Conservation (phyloP, 2,329 filamentous ascomycete genomes). For the Thielaviopsis euricoi region DNA sequence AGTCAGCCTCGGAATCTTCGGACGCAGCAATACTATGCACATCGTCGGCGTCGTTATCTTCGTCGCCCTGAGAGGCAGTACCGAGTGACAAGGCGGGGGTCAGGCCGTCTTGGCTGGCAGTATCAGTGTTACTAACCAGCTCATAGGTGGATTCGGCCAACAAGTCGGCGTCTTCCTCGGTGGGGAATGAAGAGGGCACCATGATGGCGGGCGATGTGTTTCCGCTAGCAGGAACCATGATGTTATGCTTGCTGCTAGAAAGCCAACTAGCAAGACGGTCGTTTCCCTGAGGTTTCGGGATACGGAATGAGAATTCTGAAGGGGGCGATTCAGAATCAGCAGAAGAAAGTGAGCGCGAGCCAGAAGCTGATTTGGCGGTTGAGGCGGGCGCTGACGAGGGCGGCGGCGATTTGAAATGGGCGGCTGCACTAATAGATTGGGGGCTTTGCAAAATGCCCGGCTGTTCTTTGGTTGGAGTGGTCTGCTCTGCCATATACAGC, state of each 20-base stretch:
- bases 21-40: slow-evolving; percentile 27
- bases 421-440: neutral
- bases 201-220: neutral
- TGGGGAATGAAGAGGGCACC: slow-evolving; percentile 17
- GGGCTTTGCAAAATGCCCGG: slow-evolving; percentile 5
- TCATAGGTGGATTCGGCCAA: slow-evolving; percentile 38
- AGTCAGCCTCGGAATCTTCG: neutral
- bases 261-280: slow-evolving; percentile 42
- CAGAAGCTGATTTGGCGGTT: slow-evolving; percentile 2
- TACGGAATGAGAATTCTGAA: slow-evolving; percentile 36
- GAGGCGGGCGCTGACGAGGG: neutral
- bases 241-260: slow-evolving; percentile 38
- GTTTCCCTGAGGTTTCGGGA: slow-evolving; percentile 39
- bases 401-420: neutral
- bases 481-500: slow-evolving; percentile 7
- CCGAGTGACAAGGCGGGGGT: slow-evolving; percentile 17
- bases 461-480: neutral
- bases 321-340: slow-evolving; percentile 17
- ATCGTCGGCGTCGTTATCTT: slow-evolving; percentile 26
- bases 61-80: slow-evolving; percentile 30
- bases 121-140: slow-evolving; percentile 35
- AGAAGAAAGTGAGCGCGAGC: slow-evolving; percentile 2
- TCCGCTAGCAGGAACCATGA: slow-evolving; percentile 24
- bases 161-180: slow-evolving; percentile 26
- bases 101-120: slow-evolving; percentile 35